Evolutionary conservation across 805 yeast species (phyloP).

Genomic region (Tetrapisispora iriomotensis): DNA sequence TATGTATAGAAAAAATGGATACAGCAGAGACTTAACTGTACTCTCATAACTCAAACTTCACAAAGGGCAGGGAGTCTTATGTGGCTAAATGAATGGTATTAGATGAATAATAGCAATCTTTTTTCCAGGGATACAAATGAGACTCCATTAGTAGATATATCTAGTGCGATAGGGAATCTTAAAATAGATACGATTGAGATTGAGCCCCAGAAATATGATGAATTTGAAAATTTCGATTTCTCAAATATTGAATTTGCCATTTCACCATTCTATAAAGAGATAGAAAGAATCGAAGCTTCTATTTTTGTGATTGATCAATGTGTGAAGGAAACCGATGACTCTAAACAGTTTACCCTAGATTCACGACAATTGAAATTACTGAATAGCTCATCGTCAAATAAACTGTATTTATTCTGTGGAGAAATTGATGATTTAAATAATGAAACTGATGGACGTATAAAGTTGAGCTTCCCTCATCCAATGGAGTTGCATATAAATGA

Average conservation of each 20-base stretch:
- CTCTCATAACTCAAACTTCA: too few species aligned
- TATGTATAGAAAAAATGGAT: too few species aligned
- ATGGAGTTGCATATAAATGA: constrained; percentile 57
- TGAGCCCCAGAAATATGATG: too few species aligned
- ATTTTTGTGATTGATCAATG: background rate
- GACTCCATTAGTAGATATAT: too few species aligned
- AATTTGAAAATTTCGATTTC: background rate
- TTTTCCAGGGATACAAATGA: too few species aligned
- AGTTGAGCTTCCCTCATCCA: constrained; percentile 66
- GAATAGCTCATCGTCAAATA: constrained; percentile 12
- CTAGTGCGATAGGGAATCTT: too few species aligned
- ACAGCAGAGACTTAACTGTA: too few species aligned
- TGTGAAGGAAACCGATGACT: background rate
- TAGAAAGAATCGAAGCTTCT: background rate
- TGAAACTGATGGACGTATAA: constrained; percentile 54
- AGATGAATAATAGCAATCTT: too few species aligned
- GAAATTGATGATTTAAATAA: constrained; percentile 23
- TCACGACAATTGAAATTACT: background rate
- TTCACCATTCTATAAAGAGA: constrained; percentile 2
- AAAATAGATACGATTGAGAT: too few species aligned
- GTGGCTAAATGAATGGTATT: background rate
- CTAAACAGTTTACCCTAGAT: background rate
- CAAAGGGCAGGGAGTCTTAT: too few species aligned
- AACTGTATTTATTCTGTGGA: constrained; percentile 49
- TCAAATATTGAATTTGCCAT: background rate